Conservation (phyloP, 305 asterid species). For the Fraxinus latifolia region DNA sequence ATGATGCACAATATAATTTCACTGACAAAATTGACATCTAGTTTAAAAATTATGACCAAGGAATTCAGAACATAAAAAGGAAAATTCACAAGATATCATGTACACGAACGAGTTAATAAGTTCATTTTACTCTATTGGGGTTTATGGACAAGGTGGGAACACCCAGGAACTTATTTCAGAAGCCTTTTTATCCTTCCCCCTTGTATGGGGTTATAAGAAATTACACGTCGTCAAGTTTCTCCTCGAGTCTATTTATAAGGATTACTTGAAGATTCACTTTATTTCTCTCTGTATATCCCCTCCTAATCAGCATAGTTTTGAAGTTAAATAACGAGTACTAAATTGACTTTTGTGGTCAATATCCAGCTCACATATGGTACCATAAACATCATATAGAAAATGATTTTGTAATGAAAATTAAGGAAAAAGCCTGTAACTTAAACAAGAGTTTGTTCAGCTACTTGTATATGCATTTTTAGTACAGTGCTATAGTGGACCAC, state of each 20-base stretch:
- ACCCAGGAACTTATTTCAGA: neutral
- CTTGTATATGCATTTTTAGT: neutral
- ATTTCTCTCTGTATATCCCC: neutral
- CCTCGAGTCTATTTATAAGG: neutral
- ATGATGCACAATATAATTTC: neutral
- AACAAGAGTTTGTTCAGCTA: neutral
- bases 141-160: neutral
- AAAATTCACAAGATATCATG: neutral
- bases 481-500: neutral
- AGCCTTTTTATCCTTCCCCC: neutral
- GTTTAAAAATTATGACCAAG: neutral
- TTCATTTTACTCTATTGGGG: neutral
- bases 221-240: neutral
- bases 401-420: neutral
- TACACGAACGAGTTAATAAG: neutral
- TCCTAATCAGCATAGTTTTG: neutral
- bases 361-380: neutral
- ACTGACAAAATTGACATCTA: neutral
- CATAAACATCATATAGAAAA: neutral
- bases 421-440: neutral
- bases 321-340: neutral
- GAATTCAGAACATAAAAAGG: neutral
- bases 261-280: neutral
- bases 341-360: neutral
- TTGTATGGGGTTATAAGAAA: neutral